Evolutionary conservation across 2,329 filamentous ascomycete species (phyloP), one percentile per base, ranked within the genome.

Genomic region (Stemphylium beticola): DNA sequence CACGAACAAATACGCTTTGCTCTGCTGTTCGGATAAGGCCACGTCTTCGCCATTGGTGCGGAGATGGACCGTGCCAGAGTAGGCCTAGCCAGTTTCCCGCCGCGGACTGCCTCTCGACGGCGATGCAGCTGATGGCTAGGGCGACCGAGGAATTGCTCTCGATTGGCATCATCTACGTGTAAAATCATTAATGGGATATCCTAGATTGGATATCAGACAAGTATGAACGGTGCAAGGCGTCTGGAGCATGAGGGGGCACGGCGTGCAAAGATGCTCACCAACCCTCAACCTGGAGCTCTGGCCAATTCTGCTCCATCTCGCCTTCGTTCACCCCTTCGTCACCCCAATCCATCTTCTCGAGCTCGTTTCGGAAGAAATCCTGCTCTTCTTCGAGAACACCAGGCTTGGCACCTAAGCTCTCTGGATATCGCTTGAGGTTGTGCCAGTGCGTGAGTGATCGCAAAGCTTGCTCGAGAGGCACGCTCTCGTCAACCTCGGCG

Each of bases 371-470:
- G 61, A 82, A 82, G 60, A 81, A 82, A 24, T 80, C 80, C 52
- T 77, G 73, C 54, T 80, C 79, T 53, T 78, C 76, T 33, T 75
- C 76, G 24, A 79, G 54, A 26, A 79, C 65, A 5, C 73, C 73
- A 10, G 64, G 69, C 39, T 60, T 67, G 1, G 78, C 74, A 2
- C 79, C 87, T 83, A 96, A 91, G 53, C 88, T 85, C 54, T 92
- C 89, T 17, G 90, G 90, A 69, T 96, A 97, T 59, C 86, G 79
- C 53, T 91, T 85, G 65, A 96, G 80, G 74, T 97, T 96, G 80
- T 91, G 91, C 92, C 95, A 99, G 74, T 97, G 92, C 48, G 93
- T 97, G 60, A 99, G 76, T 37, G 90, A 91, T 38, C 95, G 82
- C 39, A 98, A 81, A 0, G 92, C 92, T 79, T 97, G 93, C 77